phyloP scores from a whole-genome alignment of 2,329 filamentous ascomycete species.

The Peltaster fructicola region DNA sequence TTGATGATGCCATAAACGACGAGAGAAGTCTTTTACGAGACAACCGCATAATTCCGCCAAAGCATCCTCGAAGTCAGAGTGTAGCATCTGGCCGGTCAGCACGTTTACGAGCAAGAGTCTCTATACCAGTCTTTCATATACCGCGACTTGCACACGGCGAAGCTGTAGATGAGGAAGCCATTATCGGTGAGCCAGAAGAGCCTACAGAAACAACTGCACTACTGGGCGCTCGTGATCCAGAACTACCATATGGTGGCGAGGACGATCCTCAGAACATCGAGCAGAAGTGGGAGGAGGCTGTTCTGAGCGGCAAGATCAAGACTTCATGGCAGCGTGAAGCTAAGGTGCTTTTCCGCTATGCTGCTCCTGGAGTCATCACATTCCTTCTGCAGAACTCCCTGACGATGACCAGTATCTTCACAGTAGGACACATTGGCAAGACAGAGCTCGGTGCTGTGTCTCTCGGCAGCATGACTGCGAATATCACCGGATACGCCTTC shows the following conservation, averaged over 20 bases:
- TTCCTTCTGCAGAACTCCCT: slow-evolving; percentile 32
- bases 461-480: slow-evolving; percentile 31
- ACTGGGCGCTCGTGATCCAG: slow-evolving; percentile 20
- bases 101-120: slow-evolving; percentile 3
- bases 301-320: slow-evolving; percentile 60
- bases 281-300: slow-evolving; percentile 70
- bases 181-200: slow-evolving; percentile 5
- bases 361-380: slow-evolving; percentile 27
- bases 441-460: slow-evolving; percentile 30
- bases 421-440: slow-evolving; percentile 32
- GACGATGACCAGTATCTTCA: slow-evolving; percentile 30
- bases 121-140: no score
- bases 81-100: slow-evolving; percentile 5
- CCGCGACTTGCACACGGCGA: no score
- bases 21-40: slow-evolving; percentile 41
- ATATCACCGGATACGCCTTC: slow-evolving; percentile 30
- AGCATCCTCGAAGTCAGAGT: slow-evolving; percentile 23
- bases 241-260: slow-evolving; percentile 27
- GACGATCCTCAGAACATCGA: slow-evolving; percentile 40
- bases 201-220: slow-evolving; percentile 32
- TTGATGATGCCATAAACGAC: slow-evolving; percentile 35
- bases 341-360: slow-evolving; percentile 47
- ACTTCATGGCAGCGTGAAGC: slow-evolving; percentile 86
- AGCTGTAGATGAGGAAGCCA: slow-evolving; percentile 11
- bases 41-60: slow-evolving; percentile 39